Base-by-base conservation (phyloP, 352 stramenopile species). In the Paralagenidium karlingii region DNA sequence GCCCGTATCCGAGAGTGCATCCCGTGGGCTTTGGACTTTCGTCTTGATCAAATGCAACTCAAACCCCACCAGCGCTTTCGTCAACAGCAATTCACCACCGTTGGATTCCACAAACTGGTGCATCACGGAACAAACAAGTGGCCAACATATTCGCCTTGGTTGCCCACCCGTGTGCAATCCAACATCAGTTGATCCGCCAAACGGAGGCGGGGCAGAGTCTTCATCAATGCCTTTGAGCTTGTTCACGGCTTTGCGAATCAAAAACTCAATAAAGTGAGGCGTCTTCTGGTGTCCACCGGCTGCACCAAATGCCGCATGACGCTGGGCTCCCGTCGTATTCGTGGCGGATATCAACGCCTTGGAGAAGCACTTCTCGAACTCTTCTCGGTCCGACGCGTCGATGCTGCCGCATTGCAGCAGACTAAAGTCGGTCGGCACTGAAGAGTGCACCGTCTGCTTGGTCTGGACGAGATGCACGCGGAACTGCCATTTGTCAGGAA, bases 261-360 rank as follows among this genome's bases (percentile, higher is more conserved):
- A 36, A 9, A 53, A 34, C 0, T 42, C 61, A 15, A 79, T 63
- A 19, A 81, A 79, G 26, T 70, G 49, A n/a, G 63, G 69, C 0
- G 63, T 79, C 50, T 73, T 77, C 30, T 77, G 66, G 30, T 77
- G 56, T n/a, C n/a, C n/a, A 0, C 55, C 58, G 2, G 61, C 36
- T 2, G 49, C 34, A 5, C 58, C 52, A 6, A 5, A 36, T 5
- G 41, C 43, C 10, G 68, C 65, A 39, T 49, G n/a, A n/a, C n/a
- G n/a, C n/a, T n/a, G n/a, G n/a, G n/a, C n/a, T n/a, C n/a, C n/a
- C n/a, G n/a, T n/a, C n/a, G n/a, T n/a, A n/a, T n/a, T n/a, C n/a
- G n/a, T n/a, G n/a, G n/a, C n/a, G n/a, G n/a, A n/a, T n/a, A n/a
- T n/a, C n/a, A n/a, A n/a, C n/a, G n/a, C n/a, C n/a, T n/a, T n/a